Percentiles rank a stretch among this genome's conserved stretches.
Evolutionary conservation across 768 basidiomycete species (phyloP).

Genomic region (Mycena haematopus): DNA sequence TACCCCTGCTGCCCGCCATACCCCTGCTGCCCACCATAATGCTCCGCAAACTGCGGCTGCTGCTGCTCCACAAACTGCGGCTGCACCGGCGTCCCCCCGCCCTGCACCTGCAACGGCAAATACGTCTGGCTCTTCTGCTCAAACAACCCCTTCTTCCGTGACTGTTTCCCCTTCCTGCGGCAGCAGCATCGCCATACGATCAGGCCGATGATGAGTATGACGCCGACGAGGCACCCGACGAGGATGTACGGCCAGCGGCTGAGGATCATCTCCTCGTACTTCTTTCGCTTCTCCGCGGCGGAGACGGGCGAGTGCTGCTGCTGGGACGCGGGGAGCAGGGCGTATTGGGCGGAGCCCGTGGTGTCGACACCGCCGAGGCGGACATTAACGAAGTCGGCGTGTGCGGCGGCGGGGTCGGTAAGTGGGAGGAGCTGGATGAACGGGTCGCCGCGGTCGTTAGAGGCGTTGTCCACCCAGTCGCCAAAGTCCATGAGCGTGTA

Average conservation of each 20-base stretch:
- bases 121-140: conserved; percentile 30
- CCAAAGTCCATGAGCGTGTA: conserved; percentile 72
- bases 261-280: conserved; percentile 65
- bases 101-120: conserved; percentile 28
- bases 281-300: conserved; percentile 69
- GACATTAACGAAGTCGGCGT: conserved; percentile 45
- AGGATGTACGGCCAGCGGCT: conserved; percentile 78
- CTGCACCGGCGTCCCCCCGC: not conserved
- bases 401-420: conserved; percentile 52
- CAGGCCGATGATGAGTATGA: conserved; percentile 51
- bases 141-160: conserved; percentile 20
- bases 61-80: not conserved
- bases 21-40: not conserved
- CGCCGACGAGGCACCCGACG: conserved; percentile 59
- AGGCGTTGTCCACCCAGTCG: conserved; percentile 56
- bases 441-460: conserved; percentile 47
- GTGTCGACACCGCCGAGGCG: conserved; percentile 43
- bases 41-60: not conserved
- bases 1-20: not conserved
- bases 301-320: conserved; percentile 43
- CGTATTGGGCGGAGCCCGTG: conserved; percentile 44
- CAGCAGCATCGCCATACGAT: conserved; percentile 55
- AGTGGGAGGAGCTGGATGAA: conserved; percentile 69
- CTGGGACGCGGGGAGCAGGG: conserved; percentile 58
- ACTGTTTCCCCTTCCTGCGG: conserved; percentile 28